Evolutionary conservation across 2,329 filamentous ascomycete genomes (phyloP), one percentile per base, ranked within the genome.

Genomic region (Trichoderma sp.): DNA sequence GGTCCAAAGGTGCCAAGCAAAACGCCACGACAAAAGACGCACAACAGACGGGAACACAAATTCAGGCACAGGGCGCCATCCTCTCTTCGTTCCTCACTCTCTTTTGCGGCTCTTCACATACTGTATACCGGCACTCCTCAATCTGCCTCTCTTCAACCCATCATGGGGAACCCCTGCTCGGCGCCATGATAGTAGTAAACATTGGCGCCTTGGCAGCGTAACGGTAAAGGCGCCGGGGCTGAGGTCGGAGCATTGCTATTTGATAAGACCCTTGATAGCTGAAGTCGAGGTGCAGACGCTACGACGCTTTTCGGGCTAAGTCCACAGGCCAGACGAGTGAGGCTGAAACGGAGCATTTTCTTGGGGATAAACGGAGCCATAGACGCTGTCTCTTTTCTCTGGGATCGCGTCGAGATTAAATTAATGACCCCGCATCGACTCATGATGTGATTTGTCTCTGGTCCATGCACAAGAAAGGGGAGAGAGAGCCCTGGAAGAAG

Each of bases 221-320:
- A 34, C 52, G 35, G 65, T 34, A 54, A 27, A 45, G 37, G 61
- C 42, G 53, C 50, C 35, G 56, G 25, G 48, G 39, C 63, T 53
- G 54, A 50, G 50, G 12, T 42, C 35, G 67, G 42, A 32, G 63
- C 39, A 12, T 53, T 39, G 42, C 53, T 34, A 68, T 68, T 66
- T 68, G 67, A 68, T 22, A 17, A 56, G 57, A 65, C 63, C 67
- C 67, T 65, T 50, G 67, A 45, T 63, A 68, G 67, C 67, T 68
- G 67, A 68, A 67, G 19, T 34, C 61, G 12, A 59, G 19, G 34
- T 56, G 34, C 53, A 60, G 29, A 37, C 61, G 67, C 67, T 52
- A 67, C 37, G 58, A 12, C 37, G 25, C 35, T 54, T 29, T 67
- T 42, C 35, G 50, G 58, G 22, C 29, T 63, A 60, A 64, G 34